phyloP scores from a whole-genome alignment of 139 green algal species.

The Chara braunii region DNA sequence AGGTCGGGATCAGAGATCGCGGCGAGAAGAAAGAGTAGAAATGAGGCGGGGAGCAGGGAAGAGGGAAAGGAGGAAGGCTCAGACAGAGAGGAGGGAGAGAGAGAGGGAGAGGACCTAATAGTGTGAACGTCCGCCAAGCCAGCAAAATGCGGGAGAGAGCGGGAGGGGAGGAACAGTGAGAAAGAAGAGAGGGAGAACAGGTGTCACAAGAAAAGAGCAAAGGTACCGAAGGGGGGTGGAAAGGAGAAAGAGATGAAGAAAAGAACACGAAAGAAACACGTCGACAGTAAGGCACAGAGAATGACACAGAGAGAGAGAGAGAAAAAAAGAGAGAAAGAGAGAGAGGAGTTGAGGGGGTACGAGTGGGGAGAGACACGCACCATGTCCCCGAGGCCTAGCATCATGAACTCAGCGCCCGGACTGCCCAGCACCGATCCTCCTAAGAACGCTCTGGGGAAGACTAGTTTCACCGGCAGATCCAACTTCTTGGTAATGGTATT shows the following conservation, averaged over 20 bases:
- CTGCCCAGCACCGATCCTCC: not conserved
- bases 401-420: slow-evolving; percentile 17
- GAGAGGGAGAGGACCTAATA: no score
- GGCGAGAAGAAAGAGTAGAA: no score
- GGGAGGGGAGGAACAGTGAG: no score
- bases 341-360: slow-evolving; percentile 1
- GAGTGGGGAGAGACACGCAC: slow-evolving; percentile 17
- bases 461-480: slow-evolving; percentile 38
- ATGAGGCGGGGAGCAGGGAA: no score
- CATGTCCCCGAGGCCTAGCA: slow-evolving; percentile 36
- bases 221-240: no score
- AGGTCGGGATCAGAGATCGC: no score
- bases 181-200: no score
- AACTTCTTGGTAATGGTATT: slow-evolving; percentile 34
- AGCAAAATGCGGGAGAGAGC: no score
- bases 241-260: not conserved
- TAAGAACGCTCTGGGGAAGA: slow-evolving; percentile 30
- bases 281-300: not conserved
- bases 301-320: no score
- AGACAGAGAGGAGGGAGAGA: no score
- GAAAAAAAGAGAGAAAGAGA: not conserved
- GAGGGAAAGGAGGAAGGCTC: no score
- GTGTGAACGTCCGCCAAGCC: no score
- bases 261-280: not conserved
- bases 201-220: not conserved